Conservation (phyloP, 176 grass and related monocot genomes). For the Melocanna baccifera region DNA sequence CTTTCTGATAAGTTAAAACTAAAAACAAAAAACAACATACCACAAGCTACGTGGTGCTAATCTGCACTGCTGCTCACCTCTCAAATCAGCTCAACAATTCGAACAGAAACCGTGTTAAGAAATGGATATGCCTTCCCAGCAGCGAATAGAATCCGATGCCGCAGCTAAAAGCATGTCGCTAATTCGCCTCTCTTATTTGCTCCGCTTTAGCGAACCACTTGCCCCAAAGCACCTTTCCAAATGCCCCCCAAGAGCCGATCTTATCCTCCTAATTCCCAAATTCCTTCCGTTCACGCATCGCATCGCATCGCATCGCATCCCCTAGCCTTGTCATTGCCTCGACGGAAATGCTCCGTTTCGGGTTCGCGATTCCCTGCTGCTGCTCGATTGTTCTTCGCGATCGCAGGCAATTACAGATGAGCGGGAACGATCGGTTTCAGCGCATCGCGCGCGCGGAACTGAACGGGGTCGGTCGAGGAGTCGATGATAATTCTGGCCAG, state of each 20-base stretch:
- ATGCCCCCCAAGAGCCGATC: neutral
- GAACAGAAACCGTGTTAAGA: slow-evolving; percentile 33
- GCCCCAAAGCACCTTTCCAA: slow-evolving; percentile 39
- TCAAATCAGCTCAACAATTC: neutral
- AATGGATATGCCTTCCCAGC: slow-evolving; percentile 37
- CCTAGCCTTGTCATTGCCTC: slow-evolving; percentile 14
- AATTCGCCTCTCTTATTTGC: slow-evolving; percentile 3
- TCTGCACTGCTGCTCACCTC: neutral
- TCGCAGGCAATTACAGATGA: neutral
- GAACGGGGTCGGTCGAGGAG: neutral
- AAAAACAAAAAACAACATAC: too few relatives aligned
- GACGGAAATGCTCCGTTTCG: neutral
- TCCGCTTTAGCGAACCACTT: slow-evolving; percentile 27
- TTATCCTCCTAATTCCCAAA: slow-evolving; percentile 10
- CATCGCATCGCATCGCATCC: neutral
- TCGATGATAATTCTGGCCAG: neutral
- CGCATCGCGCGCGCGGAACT: neutral
- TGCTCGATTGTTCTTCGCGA: neutral
- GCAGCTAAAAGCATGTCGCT: slow-evolving; percentile 22
- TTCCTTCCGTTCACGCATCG: neutral
- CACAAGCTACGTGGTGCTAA: neutral
- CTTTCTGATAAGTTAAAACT: too few relatives aligned
- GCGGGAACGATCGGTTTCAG: neutral
- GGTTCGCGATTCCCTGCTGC: slow-evolving; percentile 4
- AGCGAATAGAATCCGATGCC: slow-evolving; percentile 38